Percentiles rank a stretch among this genome's conserved stretches.
These are phyloP conservation scores for Nicotiana rustica DNA, from an alignment of 305 asterid species.

Conservation along the genomic window DNA sequence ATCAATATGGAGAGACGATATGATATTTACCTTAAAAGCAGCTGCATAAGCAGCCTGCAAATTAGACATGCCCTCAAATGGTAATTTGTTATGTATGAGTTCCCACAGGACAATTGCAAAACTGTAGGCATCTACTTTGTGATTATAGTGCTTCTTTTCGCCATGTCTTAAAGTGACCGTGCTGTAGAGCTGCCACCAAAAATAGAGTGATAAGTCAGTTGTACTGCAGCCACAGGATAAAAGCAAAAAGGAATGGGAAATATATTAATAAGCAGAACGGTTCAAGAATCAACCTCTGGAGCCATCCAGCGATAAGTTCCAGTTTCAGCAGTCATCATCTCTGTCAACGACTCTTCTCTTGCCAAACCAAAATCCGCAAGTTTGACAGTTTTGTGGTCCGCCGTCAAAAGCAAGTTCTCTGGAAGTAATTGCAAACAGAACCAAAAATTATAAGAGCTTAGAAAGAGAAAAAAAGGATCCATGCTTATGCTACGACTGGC, in stretches of 20 bases:
- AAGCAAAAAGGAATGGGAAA: not conserved
- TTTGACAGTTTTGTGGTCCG: constrained; percentile 82
- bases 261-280: not conserved
- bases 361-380: constrained; percentile 99
- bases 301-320: constrained; percentile 99
- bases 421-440: constrained; percentile 41
- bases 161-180: constrained; percentile 95
- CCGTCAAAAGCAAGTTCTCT: constrained; percentile 97
- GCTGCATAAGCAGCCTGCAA: constrained; percentile 99
- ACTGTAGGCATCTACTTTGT: constrained; percentile 95
- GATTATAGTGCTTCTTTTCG: constrained; percentile 95
- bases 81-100: constrained; percentile 84
- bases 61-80: constrained; percentile 98
- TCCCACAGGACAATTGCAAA: constrained; percentile 98
- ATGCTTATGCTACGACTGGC: not conserved
- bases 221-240: not conserved
- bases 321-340: constrained; percentile 99
- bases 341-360: constrained; percentile 95
- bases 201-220: not conserved
- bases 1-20: not conserved
- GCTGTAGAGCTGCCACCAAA: constrained; percentile 79
- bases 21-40: constrained; percentile 78
- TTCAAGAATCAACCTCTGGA: constrained; percentile 72
- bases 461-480: not conserved
- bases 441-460: constrained; percentile 31